Percentiles rank a stretch among this genome's conserved stretches.
Conservation (phyloP, 192 early-diverging fungal genomes). For the Mortierella claussenii region DNA sequence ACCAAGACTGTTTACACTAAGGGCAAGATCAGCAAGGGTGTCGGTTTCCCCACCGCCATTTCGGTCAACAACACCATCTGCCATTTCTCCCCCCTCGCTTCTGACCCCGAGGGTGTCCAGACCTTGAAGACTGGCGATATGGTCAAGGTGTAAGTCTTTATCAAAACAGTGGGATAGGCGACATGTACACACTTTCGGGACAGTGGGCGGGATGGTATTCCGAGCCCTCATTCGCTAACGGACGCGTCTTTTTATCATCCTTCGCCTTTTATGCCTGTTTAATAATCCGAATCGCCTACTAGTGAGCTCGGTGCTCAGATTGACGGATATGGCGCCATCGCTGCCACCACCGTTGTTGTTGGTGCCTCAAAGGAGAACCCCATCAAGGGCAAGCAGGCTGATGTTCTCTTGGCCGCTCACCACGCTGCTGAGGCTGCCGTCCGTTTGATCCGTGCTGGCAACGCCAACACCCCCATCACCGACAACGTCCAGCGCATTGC, state of each 20-base stretch:
- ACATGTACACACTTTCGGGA: no score
- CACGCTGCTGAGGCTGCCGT: constrained; percentile 85
- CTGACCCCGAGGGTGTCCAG: constrained; percentile 67
- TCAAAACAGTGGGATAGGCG: no score
- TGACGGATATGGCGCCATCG: constrained; percentile 88
- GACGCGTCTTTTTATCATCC: not conserved
- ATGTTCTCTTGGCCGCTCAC: constrained; percentile 89
- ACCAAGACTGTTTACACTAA: constrained; percentile 86
- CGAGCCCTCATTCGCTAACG: no score
- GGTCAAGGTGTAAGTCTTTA: constrained; percentile 81
- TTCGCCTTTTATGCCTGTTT: not conserved
- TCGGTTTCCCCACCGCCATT: constrained; percentile 89
- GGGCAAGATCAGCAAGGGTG: constrained; percentile 79
- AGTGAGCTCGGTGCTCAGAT: constrained; percentile 90
- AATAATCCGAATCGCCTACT: not conserved
- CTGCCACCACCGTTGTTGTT: constrained; percentile 86
- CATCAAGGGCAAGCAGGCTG: constrained; percentile 84
- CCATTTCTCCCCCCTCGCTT: constrained; percentile 87
- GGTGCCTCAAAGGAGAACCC: constrained; percentile 84
- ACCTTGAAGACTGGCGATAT: constrained; percentile 84
- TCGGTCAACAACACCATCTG: constrained; percentile 86
- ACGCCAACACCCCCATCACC: constrained; percentile 73
- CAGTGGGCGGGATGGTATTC: no score
- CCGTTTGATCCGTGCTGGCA: constrained; percentile 88
- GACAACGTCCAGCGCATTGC: constrained; percentile 84